Base-by-base conservation (phyloP, 805 yeast species). In the Saturnispora quitensis region DNA sequence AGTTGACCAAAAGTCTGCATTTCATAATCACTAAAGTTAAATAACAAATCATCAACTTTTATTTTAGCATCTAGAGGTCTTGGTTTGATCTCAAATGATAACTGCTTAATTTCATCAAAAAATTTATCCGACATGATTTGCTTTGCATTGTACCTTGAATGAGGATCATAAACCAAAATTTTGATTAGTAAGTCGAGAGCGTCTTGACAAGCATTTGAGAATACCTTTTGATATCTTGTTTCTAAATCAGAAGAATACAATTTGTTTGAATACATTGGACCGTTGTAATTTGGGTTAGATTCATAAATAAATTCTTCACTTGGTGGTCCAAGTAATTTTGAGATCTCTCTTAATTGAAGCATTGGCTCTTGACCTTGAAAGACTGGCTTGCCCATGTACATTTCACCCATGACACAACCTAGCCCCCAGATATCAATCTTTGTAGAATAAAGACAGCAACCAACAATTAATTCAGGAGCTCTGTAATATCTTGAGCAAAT, bases 391-490 rank as follows among this genome's bases (percentile, higher is more conserved):
- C 97, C 97, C 56, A 89, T 76, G 52, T 85, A 75, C 87, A 93
- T 83, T 69, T 93, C 99, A 13, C 97, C 97, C 54, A 93, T 71
- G 35, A 93, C 96, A 72, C 99, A 91, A 1, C 98, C 99, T 54
- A 91, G 73, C 17, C 97, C 96, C 99, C 99, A 93, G 61, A 90
- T 85, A 67, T 93, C 99, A 53, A 93, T 91, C 62, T 89, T 87
- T 3, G 95, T 84, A 4, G 95, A 81, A 67, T 93, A 93, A 38
- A 83, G 77, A 53, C 90, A 80, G 60, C 89, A 85, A 2, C 99
- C 99, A 51, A 93, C 82, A 63, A 93, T 86, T 54, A 93, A 76
- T 68, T 93, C 99, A 0, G 99, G 99, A 1, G 98, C 95, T 60
- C 97, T 78, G 69, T 90, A 90, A 68, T 89, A 93, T 61, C 99